Percentiles rank a stretch among this genome's conserved stretches.
phyloP scores from a whole-genome alignment of 208 protist species.

The Crithidia mellificae region DNA sequence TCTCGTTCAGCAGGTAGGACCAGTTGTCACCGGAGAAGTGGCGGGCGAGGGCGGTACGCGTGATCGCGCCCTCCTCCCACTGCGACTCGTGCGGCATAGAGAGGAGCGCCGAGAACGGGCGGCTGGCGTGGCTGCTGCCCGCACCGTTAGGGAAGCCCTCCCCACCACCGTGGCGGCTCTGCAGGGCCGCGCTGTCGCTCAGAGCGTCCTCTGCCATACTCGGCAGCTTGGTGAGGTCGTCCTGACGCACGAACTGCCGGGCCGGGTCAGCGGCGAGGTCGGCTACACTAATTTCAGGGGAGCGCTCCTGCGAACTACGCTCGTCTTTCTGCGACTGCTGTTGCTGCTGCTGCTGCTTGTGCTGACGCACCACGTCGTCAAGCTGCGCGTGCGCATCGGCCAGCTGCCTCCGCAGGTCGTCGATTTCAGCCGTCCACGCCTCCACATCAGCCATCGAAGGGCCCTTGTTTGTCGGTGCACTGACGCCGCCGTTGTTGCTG shows the following conservation, averaged over 20 bases:
- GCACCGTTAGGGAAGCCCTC: no score
- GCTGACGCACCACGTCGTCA: background rate
- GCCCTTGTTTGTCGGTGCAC: background rate
- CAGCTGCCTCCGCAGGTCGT: constrained; percentile 12
- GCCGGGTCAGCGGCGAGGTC: background rate
- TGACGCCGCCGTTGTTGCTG: no score
- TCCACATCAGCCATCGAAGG: background rate
- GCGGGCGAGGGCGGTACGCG: constrained; percentile 31
- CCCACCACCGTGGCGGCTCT: background rate
- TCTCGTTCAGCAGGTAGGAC: constrained; percentile 48
- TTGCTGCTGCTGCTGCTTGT: background rate
- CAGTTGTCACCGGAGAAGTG: constrained; percentile 56
- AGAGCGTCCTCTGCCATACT: background rate
- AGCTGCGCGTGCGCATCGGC: constrained; percentile 3
- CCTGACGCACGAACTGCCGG: constrained; percentile 19
- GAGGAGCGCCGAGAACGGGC: constrained; percentile 10
- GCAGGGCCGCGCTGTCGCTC: constrained; percentile 4
- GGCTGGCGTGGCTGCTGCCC: background rate
- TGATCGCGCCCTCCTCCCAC: constrained; percentile 1
- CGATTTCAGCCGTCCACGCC: constrained; percentile 12
- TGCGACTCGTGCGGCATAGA: constrained; percentile 11
- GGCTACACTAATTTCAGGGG: background rate
- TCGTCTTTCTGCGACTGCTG: background rate
- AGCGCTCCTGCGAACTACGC: background rate
- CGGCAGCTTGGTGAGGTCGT: constrained; percentile 14